Conservation (phyloP, 169 alveolate species). For the Cryptosporidium canis region DNA sequence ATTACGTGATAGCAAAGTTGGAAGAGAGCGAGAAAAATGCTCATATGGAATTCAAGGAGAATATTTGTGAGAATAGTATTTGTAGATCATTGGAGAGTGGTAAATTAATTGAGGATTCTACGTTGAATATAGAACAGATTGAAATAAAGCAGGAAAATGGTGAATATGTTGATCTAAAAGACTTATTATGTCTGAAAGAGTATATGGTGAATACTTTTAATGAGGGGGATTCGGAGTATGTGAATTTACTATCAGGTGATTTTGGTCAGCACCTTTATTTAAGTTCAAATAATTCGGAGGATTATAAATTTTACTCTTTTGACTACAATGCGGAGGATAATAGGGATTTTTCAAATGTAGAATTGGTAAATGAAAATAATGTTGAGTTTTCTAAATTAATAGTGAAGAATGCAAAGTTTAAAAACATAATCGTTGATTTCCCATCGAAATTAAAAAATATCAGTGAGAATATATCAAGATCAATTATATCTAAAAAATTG, state of each 20-base stretch:
- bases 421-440: conserved; percentile 17
- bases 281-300: conserved; percentile 55
- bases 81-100: not conserved
- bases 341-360: conserved; percentile 21
- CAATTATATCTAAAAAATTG: not conserved
- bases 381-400: not conserved
- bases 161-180: not conserved
- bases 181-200: conserved; percentile 16
- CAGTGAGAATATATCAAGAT: not conserved
- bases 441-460: not conserved
- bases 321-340: conserved; percentile 23
- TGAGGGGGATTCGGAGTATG: not conserved
- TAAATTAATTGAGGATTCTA: not conserved
- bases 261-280: not conserved
- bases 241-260: not conserved
- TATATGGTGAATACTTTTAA: conserved; percentile 14
- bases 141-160: not conserved
- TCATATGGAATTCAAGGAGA: not conserved
- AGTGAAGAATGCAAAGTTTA: not conserved
- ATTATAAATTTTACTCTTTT: conserved; percentile 17
- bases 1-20: conserved; percentile 17
- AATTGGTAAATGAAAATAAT: not conserved
- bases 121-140: not conserved
- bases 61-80: not conserved
- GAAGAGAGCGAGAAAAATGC: not conserved